Percentiles rank a stretch among this genome's conserved stretches.
Evolutionary conservation across 495 filamentous ascomycete species (phyloP).

Genomic region (Talaromyces borbonicus): DNA sequence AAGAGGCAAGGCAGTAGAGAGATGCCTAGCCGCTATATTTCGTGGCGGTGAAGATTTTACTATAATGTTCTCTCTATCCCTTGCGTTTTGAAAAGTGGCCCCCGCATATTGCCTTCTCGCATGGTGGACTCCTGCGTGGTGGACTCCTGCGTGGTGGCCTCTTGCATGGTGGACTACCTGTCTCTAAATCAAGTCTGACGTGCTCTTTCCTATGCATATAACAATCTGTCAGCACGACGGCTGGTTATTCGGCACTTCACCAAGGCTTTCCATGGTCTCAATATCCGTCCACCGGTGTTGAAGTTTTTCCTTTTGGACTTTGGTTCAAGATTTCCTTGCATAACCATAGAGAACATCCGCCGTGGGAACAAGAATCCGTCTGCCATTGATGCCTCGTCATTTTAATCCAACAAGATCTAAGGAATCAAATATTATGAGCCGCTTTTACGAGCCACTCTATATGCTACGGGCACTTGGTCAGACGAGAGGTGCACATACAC

Average conservation of each 20-base stretch:
- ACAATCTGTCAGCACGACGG: slow-evolving; percentile 48
- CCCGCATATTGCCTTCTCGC: no score
- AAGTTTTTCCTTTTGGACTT: no score
- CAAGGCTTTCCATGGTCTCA: no score
- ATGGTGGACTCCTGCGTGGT: no score
- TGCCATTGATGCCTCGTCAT: neutral
- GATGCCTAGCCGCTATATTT: neutral
- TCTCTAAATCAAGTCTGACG: slow-evolving; percentile 48
- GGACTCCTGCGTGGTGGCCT: no score
- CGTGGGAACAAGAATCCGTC: neutral
- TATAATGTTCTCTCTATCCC: neutral
- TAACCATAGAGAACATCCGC: neutral
- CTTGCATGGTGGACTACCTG: no score
- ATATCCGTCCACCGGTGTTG: no score
- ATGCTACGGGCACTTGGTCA: neutral
- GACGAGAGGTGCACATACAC: neutral
- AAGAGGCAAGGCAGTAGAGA: neutral
- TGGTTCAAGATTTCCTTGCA: no score
- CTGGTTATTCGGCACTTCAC: slow-evolving; percentile 40
- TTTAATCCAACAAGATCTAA: neutral
- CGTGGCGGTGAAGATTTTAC: neutral
- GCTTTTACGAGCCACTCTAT: neutral
- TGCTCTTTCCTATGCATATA: slow-evolving; percentile 41
- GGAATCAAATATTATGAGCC: neutral
- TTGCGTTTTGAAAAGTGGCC: neutral